Base-by-base conservation (phyloP, 2,329 filamentous ascomycete genomes). In the Huntiella omanensis region DNA sequence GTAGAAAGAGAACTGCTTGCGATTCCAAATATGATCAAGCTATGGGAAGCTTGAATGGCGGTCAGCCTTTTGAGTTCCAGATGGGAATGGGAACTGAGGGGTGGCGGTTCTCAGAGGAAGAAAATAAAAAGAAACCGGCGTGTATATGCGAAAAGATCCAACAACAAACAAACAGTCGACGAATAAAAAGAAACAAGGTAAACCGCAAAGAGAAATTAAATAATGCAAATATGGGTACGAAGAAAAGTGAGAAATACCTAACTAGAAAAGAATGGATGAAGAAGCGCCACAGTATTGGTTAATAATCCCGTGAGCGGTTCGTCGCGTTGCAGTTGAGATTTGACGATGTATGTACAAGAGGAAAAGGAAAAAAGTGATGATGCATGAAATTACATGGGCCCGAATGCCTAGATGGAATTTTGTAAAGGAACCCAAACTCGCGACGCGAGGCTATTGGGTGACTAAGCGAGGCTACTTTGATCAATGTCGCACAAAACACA, bases 361-460 rank as follows among this genome's bases (percentile, higher is more conserved):
- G 10, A 39, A 38, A 34, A 11, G 13, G 39, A 45, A 45, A 45
- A 33, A 39, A 28, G 34, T 39, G 19, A 17, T 41, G 38, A 45
- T 38, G 35, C 43, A 45, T 17, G 19, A 12, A 16, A 16, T 19
- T 22, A 6, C 38, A 37, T 37, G 22, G 22, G 34, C 43, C 36
- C 43, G 17, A 34, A 38, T 28, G 22, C 22, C 34, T 32, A 17
- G 15, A 39, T 28, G 42, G 37, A 39, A 42, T 16, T 37, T 32
- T 32, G 39, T 10, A 6, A 28, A 35, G 22, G 22, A 28, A 28
- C 22, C 22, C 22, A 19, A 19, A 28, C 35, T 45, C 45, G 48
- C 45, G 48, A 47, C 48, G 41, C 48, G 41, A 50, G 48, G 48
- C 48, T 50, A 13, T 32, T 8, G 2, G 3, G 11, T 50, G 48